Percentiles rank a stretch among this genome's conserved stretches.
Conservation (phyloP, 2,329 filamentous ascomycete species). For the Neopestalotiopsis sp. region DNA sequence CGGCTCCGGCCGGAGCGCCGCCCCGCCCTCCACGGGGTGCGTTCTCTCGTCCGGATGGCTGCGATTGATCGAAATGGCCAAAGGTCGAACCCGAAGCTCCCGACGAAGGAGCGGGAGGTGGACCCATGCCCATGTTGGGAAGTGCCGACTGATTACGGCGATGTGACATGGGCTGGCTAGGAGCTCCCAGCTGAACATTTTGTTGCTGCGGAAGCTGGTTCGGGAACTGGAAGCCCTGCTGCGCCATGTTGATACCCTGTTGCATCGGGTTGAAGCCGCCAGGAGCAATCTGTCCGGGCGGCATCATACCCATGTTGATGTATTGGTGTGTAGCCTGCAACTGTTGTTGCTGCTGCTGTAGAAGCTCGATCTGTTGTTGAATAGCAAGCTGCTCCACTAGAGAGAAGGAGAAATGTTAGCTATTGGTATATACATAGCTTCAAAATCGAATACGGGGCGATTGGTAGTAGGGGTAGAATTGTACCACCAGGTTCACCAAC, state of each 20-base stretch:
- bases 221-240: conserved; percentile 89
- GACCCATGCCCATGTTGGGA: conserved; percentile 88
- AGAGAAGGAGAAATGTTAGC: conserved; percentile 11
- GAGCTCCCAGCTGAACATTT: conserved; percentile 75
- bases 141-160: conserved; percentile 98
- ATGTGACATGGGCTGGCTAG: conserved; percentile 82
- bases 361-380: conserved; percentile 95
- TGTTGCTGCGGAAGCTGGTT: conserved; percentile 73
- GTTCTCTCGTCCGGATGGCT: conserved; percentile 67
- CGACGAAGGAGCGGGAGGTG: conserved; percentile 88
- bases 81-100: conserved; percentile 81
- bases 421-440: not conserved
- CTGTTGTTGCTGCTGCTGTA: conserved; percentile 98
- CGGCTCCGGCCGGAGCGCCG: conserved; percentile 72
- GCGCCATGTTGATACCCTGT: conserved; percentile 77
- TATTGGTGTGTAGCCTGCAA: conserved; percentile 97
- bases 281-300: conserved; percentile 79
- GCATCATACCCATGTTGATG: conserved; percentile 95
- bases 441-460: not conserved
- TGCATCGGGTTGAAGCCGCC: conserved; percentile 80
- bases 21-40: conserved; percentile 71
- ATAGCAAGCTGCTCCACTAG: conserved; percentile 96
- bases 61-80: conserved; percentile 75
- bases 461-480: not conserved
- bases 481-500: not conserved